These are phyloP conservation scores for Graphiopsis chlorocephala DNA, from an alignment of 2,329 filamentous ascomycete genomes.

Conservation along the genomic window DNA sequence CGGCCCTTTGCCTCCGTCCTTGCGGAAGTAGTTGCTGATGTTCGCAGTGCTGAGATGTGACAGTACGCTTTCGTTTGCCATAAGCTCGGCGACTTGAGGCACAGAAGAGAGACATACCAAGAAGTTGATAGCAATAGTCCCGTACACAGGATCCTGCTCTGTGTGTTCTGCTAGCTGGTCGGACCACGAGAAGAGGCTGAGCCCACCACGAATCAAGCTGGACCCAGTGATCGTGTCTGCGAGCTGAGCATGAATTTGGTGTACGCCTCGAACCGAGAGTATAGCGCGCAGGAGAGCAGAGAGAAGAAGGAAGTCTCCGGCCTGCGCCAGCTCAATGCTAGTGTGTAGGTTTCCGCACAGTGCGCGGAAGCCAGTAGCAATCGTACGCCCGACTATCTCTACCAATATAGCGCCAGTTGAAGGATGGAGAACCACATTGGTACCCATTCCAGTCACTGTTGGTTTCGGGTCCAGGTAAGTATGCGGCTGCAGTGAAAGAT, in stretches of 20 bases:
- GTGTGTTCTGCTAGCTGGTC: conserved; percentile 72
- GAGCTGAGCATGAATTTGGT: conserved; percentile 52
- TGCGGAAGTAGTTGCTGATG: conserved; percentile 72
- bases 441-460: not conserved
- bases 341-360: conserved; percentile 76
- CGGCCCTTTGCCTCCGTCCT: conserved; percentile 66
- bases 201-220: conserved; percentile 74
- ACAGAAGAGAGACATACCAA: conserved; percentile 83
- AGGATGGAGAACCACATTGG: conserved; percentile 18
- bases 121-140: conserved; percentile 85
- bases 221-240: conserved; percentile 53
- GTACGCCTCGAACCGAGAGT: conserved; percentile 69
- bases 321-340: conserved; percentile 42
- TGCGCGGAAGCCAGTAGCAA: conserved; percentile 77
- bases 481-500: conserved; percentile 72
- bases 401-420: conserved; percentile 57
- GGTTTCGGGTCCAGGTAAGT: conserved; percentile 24
- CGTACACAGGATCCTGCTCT: conserved; percentile 83
- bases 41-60: conserved; percentile 76
- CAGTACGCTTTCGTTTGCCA: conserved; percentile 83
- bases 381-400: conserved; percentile 74
- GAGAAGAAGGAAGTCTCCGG: conserved; percentile 80
- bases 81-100: conserved; percentile 77
- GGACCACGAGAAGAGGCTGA: conserved; percentile 89
- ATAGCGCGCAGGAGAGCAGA: conserved; percentile 86